Evolutionary conservation across 139 green algal species (phyloP).

Genomic region (Desmodesmus armatus): DNA sequence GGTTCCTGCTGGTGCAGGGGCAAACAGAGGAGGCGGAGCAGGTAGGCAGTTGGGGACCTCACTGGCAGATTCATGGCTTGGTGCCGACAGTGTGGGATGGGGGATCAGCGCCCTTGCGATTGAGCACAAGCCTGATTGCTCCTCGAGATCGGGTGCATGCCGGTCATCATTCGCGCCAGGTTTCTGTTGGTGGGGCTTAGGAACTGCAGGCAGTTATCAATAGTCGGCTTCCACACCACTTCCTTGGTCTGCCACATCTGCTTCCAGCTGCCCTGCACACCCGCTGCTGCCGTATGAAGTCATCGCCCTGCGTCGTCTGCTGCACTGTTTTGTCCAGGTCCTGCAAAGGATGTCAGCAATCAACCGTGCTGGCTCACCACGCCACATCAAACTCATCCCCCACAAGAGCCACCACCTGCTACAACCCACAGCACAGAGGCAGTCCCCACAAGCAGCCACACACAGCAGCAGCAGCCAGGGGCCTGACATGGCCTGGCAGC

Average conservation of each 20-base stretch:
- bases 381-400: not conserved
- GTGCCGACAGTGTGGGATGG: too few relatives aligned
- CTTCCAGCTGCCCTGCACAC: too few relatives aligned
- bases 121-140: too few relatives aligned
- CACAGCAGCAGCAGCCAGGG: not conserved
- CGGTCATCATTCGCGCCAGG: too few relatives aligned
- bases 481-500: too few relatives aligned
- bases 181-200: too few relatives aligned
- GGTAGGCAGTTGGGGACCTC: constrained; percentile 22
- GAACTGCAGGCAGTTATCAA: too few relatives aligned
- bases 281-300: not conserved
- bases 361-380: not conserved
- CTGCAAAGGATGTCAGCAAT: constrained; percentile 7
- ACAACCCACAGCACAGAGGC: not conserved
- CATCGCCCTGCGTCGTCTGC: not conserved
- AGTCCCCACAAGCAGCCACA: not conserved
- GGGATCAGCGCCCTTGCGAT: too few relatives aligned
- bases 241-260: too few relatives aligned
- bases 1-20: constrained; percentile 56
- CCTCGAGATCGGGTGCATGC: too few relatives aligned
- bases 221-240: too few relatives aligned
- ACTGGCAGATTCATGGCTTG: not conserved
- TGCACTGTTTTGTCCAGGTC: not conserved
- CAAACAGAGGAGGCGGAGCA: constrained; percentile 35
- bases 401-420: constrained; percentile 18